Percentiles rank a stretch among this genome's conserved stretches.
Evolutionary conservation across 2,329 filamentous ascomycete genomes (phyloP).

Genomic region (Claviceps citrina): DNA sequence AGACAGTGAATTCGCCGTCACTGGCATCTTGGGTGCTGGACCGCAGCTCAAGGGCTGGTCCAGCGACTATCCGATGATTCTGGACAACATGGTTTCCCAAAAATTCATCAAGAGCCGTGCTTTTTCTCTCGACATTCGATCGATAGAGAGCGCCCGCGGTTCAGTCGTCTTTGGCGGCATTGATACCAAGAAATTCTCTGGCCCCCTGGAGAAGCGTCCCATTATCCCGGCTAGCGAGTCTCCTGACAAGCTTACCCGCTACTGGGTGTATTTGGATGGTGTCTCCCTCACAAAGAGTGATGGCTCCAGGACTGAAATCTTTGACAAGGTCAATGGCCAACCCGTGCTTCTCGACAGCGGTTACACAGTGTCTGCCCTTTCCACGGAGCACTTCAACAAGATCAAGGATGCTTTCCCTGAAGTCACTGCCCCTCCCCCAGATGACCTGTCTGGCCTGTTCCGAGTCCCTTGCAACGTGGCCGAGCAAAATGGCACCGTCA

Average conservation of each 20-base stretch:
- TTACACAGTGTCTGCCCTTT: constrained; percentile 51
- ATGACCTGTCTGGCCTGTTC: constrained; percentile 24
- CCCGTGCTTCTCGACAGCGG: constrained; percentile 50
- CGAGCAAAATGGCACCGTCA: constrained; percentile 24
- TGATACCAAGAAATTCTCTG: constrained; percentile 39
- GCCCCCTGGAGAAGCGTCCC: constrained; percentile 37
- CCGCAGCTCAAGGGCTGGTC: constrained; percentile 20
- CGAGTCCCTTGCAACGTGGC: constrained; percentile 29
- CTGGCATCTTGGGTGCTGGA: constrained; percentile 22
- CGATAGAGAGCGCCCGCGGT: constrained; percentile 16
- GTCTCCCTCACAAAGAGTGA: constrained; percentile 20
- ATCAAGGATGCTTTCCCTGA: constrained; percentile 27
- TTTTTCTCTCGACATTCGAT: constrained; percentile 21
- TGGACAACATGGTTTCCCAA: constrained; percentile 20
- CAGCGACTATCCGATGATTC: constrained; percentile 18
- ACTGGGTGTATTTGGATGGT: constrained; percentile 27
- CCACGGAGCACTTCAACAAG: constrained; percentile 33
- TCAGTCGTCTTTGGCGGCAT: constrained; percentile 39
- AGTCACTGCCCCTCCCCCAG: constrained; percentile 4
- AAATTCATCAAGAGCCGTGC: constrained; percentile 23
- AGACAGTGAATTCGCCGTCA: constrained; percentile 14
- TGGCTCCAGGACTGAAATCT: constrained; percentile 27
- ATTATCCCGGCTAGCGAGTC: constrained; percentile 30
- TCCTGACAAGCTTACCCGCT: constrained; percentile 21
- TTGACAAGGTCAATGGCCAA: constrained; percentile 22